Evolutionary conservation across 2,329 filamentous ascomycete species (phyloP).

Genomic region (Aspergillus nomiae): DNA sequence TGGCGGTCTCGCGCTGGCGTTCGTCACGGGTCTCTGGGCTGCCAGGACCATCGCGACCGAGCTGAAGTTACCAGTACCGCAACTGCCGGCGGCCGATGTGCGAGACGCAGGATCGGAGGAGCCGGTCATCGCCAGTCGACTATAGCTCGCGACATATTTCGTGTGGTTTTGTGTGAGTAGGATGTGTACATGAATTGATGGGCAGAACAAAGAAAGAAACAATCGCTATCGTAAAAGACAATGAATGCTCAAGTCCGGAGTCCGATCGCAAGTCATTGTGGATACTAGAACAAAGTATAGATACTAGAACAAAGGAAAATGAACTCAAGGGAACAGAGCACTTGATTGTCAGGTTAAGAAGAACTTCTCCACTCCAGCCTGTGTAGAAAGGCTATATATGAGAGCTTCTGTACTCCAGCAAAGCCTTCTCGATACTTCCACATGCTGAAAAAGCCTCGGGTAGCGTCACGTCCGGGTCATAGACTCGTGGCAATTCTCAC

Average conservation of each 20-base stretch:
- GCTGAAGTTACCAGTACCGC: conserved; percentile 19
- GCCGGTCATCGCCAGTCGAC: not conserved
- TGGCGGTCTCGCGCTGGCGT: conserved; percentile 30
- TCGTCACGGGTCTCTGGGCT: conserved; percentile 31
- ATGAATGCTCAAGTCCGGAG: not conserved
- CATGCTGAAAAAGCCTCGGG: not conserved
- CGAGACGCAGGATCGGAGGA: conserved; percentile 3
- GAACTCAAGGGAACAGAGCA: not conserved
- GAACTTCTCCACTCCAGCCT: accelerated
- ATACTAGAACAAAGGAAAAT: not conserved
- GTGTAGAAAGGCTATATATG: not conserved
- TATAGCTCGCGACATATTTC: not conserved
- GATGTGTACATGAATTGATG: not conserved
- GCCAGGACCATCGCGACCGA: conserved; percentile 20
- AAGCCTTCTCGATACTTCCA: not conserved
- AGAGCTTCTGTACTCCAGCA: not conserved
- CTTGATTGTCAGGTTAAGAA: not conserved
- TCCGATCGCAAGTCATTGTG: not conserved
- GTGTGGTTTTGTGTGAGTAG: not conserved
- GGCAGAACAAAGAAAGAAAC: not conserved
- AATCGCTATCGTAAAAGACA: not conserved
- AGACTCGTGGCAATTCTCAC: not conserved
- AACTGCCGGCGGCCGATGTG: conserved; percentile 21
- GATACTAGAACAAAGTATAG: not conserved
- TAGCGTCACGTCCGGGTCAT: not conserved